Base-by-base conservation (phyloP, 2,329 filamentous ascomycete genomes). In the Pezicula carpinea region DNA sequence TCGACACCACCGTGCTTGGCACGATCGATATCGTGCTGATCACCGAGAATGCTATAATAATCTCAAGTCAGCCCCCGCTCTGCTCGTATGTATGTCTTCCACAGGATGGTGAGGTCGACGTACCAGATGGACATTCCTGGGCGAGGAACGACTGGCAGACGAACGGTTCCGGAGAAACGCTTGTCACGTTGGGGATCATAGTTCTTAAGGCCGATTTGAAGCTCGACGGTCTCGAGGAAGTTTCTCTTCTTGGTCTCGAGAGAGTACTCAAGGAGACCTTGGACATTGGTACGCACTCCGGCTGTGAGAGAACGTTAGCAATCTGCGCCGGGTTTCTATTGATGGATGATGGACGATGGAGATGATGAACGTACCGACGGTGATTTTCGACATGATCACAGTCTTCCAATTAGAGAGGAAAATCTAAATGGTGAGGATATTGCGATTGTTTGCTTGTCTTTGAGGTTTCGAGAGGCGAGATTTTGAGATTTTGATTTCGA, bases 131-230 rank as follows among this genome's bases (percentile, higher is more conserved):
- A 75, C 89, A 95, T 93, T 79, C 84, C 83, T 70, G 89, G 93
- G 70, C 89, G 90, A 65, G 91, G 93, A 64, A 97, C 80, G 67
- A 83, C 80, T 62, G 92, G 91, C 67, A 97, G 87, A 79, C 87
- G 90, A 81, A 99, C 88, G 74, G 93, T 97, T 75, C 93, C 93
- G 50, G 89, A 95, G 92, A 99, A 99, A 96, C 92, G 92, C 92
- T 99, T 99, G 81, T 99, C 93, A 89, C 93, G 92, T 86, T 97
- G 80, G 69, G 93, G 92, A 73, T 99, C 88, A 80, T 96, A 96
- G 86, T 95, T 95, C 87, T 95, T 95, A 71, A 95, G 84, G 73
- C 89, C 89, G 80, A 95, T 93, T 74, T 89, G 82, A 63, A 87
- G 85, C 74, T 90, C 86, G 72, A 96, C 89, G 69, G 88, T 92